phyloP scores from a whole-genome alignment of 2,329 filamentous ascomycete genomes.

The Orbilia javanica region DNA sequence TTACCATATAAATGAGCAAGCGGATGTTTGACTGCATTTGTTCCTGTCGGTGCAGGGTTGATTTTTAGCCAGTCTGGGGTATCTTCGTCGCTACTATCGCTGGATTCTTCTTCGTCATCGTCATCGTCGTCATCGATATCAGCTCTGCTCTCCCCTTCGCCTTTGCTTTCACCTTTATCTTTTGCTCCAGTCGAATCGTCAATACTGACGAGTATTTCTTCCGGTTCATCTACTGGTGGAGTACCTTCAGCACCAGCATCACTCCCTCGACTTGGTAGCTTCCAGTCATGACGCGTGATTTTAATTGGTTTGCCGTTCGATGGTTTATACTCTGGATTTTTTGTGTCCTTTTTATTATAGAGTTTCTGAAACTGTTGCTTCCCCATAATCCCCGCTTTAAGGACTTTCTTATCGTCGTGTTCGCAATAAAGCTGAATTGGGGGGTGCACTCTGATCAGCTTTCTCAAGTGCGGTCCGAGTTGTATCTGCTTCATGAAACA shows the following conservation, averaged over 20 bases:
- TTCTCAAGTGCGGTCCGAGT: slow-evolving; percentile 13
- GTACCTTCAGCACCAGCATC: too few relatives aligned
- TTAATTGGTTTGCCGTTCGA: not conserved
- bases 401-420: slow-evolving; percentile 6
- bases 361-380: slow-evolving; percentile 2
- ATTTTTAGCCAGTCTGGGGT: slow-evolving; percentile 41
- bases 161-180: not conserved
- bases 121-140: not conserved
- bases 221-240: too few relatives aligned
- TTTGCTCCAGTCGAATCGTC: too few relatives aligned
- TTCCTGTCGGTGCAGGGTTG: slow-evolving; percentile 17
- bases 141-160: too few relatives aligned
- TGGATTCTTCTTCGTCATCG: not conserved
- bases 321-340: too few relatives aligned
- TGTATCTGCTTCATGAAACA: slow-evolving; percentile 34
- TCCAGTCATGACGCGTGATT: not conserved
- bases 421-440: slow-evolving; percentile 37
- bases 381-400: slow-evolving; percentile 31
- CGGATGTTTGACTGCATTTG: not conserved
- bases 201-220: too few relatives aligned
- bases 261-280: too few relatives aligned
- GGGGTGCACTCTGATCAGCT: slow-evolving; percentile 26
- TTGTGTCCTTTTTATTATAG: slow-evolving; percentile 21
- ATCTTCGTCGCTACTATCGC: not conserved
- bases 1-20: not conserved